Conservation (phyloP, 129 eudicot species). For the Solidago caesia region DNA sequence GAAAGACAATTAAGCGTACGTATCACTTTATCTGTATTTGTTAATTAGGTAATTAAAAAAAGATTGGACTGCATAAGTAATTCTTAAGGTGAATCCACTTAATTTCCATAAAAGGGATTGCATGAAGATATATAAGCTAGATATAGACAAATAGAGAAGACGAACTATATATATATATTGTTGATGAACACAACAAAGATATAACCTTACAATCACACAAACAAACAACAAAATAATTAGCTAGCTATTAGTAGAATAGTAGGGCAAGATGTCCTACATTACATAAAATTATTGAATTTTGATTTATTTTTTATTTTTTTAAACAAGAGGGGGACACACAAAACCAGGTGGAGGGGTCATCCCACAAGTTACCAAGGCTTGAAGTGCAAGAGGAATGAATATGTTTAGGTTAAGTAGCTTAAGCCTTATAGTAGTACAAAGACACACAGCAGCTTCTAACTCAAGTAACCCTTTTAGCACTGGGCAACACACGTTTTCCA, state of each 20-base stretch:
- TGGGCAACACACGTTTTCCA: slow-evolving; percentile 75
- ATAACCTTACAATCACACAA: too few relatives aligned
- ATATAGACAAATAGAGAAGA: too few relatives aligned
- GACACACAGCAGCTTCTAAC: slow-evolving; percentile 90
- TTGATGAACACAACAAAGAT: not conserved
- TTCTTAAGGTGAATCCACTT: too few relatives aligned
- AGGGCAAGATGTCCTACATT: slow-evolving; percentile 15
- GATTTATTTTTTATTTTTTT: not conserved
- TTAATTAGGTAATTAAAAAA: too few relatives aligned
- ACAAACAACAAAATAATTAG: slow-evolving; percentile 6
- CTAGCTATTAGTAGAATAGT: not conserved
- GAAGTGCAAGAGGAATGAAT: slow-evolving; percentile 76
- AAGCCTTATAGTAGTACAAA: slow-evolving; percentile 83
- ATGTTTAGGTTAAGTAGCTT: slow-evolving; percentile 81
- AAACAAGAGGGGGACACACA: slow-evolving; percentile 66
- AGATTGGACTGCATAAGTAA: too few relatives aligned
- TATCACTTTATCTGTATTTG: too few relatives aligned
- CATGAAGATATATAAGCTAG: too few relatives aligned
- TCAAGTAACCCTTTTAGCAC: slow-evolving; percentile 84
- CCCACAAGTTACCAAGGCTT: slow-evolving; percentile 71
- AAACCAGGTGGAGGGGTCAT: slow-evolving; percentile 87
- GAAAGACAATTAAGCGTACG: too few relatives aligned
- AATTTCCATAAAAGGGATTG: too few relatives aligned
- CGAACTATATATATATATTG: slow-evolving; percentile 1
- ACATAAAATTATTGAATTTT: slow-evolving; percentile 16